These are phyloP conservation scores for Monosporozyma siamensis DNA, from an alignment of 805 yeast species.

Conservation along the genomic window DNA sequence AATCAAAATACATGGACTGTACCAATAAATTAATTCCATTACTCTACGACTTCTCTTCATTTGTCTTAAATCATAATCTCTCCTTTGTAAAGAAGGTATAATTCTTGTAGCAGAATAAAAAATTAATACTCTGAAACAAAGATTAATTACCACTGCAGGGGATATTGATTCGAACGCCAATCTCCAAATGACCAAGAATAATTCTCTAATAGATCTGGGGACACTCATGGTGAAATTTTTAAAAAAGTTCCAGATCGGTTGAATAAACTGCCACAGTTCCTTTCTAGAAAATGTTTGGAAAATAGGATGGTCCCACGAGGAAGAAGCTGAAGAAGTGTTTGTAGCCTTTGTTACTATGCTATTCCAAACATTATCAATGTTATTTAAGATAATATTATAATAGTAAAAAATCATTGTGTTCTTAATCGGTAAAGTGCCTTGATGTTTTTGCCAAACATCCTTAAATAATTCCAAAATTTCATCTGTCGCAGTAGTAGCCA, in stretches of 20 bases:
- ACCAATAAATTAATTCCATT: conserved; percentile 64
- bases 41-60: conserved; percentile 24
- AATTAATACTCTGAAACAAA: conserved; percentile 78
- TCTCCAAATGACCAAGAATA: conserved; percentile 28
- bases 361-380: conserved; percentile 22
- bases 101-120: conserved; percentile 90
- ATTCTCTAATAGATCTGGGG: conserved; percentile 25
- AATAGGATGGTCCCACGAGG: background rate
- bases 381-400: conserved; percentile 22
- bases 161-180: conserved; percentile 57
- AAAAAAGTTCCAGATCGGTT: conserved; percentile 24
- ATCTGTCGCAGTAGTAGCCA: conserved; percentile 47
- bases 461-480: conserved; percentile 35
- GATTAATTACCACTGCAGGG: conserved; percentile 68
- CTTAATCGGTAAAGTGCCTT: conserved; percentile 27
- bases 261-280: conserved; percentile 11
- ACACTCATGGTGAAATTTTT: conserved; percentile 25
- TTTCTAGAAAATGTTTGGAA: background rate
- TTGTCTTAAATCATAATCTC: conserved; percentile 14
- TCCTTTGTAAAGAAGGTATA: conserved; percentile 61
- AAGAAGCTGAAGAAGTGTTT: background rate
- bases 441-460: conserved; percentile 30
- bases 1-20: conserved; percentile 87
- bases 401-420: conserved; percentile 27
- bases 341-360: conserved; percentile 9